Evolutionary conservation across 2,329 filamentous ascomycete genomes (phyloP).

Genomic region (Cyphellophora attinorum): DNA sequence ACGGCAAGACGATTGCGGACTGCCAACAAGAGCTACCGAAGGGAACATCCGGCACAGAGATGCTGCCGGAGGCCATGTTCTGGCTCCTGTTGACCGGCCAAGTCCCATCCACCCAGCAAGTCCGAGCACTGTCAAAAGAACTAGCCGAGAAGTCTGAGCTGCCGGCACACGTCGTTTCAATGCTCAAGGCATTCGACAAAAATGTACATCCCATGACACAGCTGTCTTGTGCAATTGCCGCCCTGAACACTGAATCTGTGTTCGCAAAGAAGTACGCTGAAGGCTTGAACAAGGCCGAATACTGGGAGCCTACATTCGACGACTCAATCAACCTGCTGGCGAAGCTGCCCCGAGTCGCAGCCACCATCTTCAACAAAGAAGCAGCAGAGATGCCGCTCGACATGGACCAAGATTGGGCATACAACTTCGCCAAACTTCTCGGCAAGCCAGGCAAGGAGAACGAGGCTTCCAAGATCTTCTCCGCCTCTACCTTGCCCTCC

Average conservation of each 20-base stretch:
- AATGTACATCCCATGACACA: slow-evolving; percentile 98
- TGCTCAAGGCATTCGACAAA: slow-evolving; percentile 81
- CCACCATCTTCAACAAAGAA: slow-evolving; percentile 94
- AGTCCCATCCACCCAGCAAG: slow-evolving; percentile 73
- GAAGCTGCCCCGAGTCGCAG: slow-evolving; percentile 92
- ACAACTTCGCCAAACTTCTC: slow-evolving; percentile 96
- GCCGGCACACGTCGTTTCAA: slow-evolving; percentile 71
- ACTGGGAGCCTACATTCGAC: slow-evolving; percentile 98
- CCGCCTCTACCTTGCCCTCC: slow-evolving; percentile 85
- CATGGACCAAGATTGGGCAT: slow-evolving; percentile 84
- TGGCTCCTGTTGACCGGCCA: slow-evolving; percentile 93
- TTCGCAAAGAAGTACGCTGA: slow-evolving; percentile 90
- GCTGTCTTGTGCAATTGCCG: slow-evolving; percentile 86
- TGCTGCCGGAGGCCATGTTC: slow-evolving; percentile 99
- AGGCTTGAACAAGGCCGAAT: slow-evolving; percentile 88
- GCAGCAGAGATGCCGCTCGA: slow-evolving; percentile 66
- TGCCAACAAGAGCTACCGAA: slow-evolving; percentile 91
- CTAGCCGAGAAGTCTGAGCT: slow-evolving; percentile 78
- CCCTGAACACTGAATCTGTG: slow-evolving; percentile 87
- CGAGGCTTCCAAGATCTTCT: slow-evolving; percentile 93
- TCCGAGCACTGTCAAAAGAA: slow-evolving; percentile 73
- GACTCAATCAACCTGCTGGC: slow-evolving; percentile 88
- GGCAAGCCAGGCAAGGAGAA: slow-evolving; percentile 82
- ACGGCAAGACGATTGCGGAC: slow-evolving; percentile 95
- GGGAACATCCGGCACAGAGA: slow-evolving; percentile 83